These are phyloP conservation scores for Entomortierella chlamydospora DNA, from an alignment of 192 early-diverging fungal species.

Conservation along the genomic window DNA sequence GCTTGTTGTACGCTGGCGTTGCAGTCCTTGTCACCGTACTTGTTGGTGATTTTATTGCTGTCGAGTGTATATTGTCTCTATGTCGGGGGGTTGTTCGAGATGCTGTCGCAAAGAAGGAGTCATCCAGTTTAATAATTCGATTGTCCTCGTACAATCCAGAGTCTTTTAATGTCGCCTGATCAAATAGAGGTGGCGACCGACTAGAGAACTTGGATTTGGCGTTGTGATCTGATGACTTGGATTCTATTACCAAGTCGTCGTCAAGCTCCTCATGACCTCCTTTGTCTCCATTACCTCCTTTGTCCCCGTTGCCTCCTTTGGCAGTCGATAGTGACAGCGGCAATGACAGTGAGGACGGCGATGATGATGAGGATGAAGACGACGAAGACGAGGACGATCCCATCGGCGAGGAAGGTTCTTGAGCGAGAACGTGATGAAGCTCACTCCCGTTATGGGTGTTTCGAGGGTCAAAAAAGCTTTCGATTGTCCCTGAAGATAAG, in stretches of 20 bases:
- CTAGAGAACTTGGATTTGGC: background rate
- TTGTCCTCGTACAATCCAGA: background rate
- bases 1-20: background rate
- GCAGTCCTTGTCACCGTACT: background rate
- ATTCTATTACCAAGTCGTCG: background rate
- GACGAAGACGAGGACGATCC: background rate
- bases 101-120: background rate
- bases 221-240: background rate
- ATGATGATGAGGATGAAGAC: background rate
- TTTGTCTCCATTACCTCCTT: too few relatives aligned
- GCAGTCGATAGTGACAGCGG: background rate
- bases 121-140: background rate
- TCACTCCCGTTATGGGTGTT: background rate
- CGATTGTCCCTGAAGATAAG: background rate
- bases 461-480: background rate
- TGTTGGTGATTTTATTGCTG: background rate
- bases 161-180: background rate
- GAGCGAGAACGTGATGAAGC: background rate
- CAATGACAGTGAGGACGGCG: background rate
- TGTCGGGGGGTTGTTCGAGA: background rate
- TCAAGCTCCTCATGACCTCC: too few relatives aligned
- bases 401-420: background rate
- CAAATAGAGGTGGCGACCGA: background rate
- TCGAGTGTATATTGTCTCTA: background rate
- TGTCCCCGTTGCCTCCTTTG: background rate